Evolutionary conservation across 768 basidiomycete species (phyloP).

Genomic region (Amyloporia xantha): DNA sequence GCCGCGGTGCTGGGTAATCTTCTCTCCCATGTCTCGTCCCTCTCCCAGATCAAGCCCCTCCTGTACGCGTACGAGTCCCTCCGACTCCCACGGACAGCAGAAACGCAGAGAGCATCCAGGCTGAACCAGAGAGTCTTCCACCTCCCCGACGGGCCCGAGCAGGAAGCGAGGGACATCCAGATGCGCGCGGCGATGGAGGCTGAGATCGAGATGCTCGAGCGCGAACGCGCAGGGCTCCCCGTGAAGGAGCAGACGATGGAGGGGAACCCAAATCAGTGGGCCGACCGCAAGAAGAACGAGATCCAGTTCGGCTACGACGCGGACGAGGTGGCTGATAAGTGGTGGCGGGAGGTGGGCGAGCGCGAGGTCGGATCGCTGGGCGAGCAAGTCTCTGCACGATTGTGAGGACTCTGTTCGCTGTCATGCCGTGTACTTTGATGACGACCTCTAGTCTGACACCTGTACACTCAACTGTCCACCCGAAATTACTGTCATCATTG

Average conservation of each 20-base stretch:
- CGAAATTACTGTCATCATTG: too few relatives aligned
- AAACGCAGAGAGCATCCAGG: constrained; percentile 42
- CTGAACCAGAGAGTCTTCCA: constrained; percentile 52
- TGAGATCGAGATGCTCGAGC: constrained; percentile 25
- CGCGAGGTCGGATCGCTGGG: neutral
- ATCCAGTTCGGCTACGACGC: constrained; percentile 50
- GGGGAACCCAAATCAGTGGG: constrained; percentile 50
- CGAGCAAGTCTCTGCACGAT: neutral
- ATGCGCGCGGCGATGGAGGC: constrained; percentile 45
- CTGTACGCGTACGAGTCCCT: constrained; percentile 47
- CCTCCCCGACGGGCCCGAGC: constrained; percentile 46
- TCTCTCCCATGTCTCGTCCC: constrained; percentile 39
- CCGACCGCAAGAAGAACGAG: constrained; percentile 43
- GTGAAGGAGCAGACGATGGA: constrained; percentile 17
- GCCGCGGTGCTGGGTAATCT: constrained; percentile 40
- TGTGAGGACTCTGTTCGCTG: neutral
- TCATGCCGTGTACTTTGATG: too few relatives aligned
- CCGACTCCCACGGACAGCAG: constrained; percentile 42
- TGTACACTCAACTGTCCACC: too few relatives aligned
- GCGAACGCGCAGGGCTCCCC: constrained; percentile 5
- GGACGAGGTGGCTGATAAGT: constrained; percentile 41
- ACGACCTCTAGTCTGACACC: too few relatives aligned
- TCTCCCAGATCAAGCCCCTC: constrained; percentile 36
- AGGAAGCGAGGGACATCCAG: constrained; percentile 40
- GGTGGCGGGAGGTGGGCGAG: constrained; percentile 36